Base-by-base conservation (phyloP, 352 stramenopile species). In the Globisporangium middletonii region DNA sequence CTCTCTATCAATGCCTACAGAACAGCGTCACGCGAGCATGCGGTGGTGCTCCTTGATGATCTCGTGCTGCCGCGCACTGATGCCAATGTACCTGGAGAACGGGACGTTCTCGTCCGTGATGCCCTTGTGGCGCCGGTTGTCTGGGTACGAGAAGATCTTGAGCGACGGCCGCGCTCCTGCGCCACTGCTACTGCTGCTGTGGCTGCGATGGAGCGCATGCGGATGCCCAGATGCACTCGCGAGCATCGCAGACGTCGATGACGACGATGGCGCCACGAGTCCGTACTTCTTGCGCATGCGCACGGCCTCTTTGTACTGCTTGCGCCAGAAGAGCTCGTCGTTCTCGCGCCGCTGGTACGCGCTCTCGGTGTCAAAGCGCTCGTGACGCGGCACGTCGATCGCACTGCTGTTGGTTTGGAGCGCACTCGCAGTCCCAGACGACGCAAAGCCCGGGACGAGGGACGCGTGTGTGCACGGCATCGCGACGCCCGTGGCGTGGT, bases 21-120 rank as follows among this genome's bases (percentile, higher is more conserved):
- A 27, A 16, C n/a, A 12, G 9, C 7, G 26, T 60, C 63, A 85
- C n/a, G 73, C 75, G n/a, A 88, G 68, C 51, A 88, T 74, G 18
- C 76, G 77, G 54, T 89, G 77, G 45, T 88, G 78, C 64, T 89
- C 75, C 56, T 86, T 88, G 57, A 89, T 87, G 54, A 89, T 83
- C 47, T 85, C 78, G 47, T 86, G 78, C 56, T 89, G 79, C 9
- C 72, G 71, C 11, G 74, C 77, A 53, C 74, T 89, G 50, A 89
- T 88, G 35, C 79, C 79, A n/a, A 89, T 89, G 66, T 87, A 89
- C 37, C 79, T 56, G 18, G 79, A 72, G 53, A 78, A 86, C 13
- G 79, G 79, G 23, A 89, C 69, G 26, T 64, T 81, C 54, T 89
- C 79, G 54, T 89, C 79, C 2, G 58, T 74, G 61, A 74, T 79